Evolutionary conservation across 768 basidiomycete genomes (phyloP).

Genomic region (Phlebiopsis flavidoalba): DNA sequence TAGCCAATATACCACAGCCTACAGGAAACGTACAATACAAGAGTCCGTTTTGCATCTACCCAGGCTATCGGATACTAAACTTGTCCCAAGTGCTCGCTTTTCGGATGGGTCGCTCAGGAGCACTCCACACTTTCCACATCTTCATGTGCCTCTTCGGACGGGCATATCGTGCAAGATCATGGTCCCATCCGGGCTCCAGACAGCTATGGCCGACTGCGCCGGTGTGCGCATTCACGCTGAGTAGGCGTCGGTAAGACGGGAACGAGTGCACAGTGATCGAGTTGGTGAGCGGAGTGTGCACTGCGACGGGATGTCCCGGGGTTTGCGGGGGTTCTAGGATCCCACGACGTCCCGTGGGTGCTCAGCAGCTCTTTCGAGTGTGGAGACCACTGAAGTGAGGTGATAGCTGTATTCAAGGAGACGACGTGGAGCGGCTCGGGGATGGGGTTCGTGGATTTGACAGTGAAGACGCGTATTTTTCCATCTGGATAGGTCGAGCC

Average conservation of each 20-base stretch:
- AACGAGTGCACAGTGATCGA: slow-evolving; percentile 48
- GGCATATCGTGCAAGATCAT: slow-evolving; percentile 51
- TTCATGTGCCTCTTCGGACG: slow-evolving; percentile 64
- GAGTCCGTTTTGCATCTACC: neutral
- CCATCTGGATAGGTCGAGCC: slow-evolving; percentile 64
- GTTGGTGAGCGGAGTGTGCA: slow-evolving; percentile 29
- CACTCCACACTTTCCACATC: slow-evolving; percentile 65
- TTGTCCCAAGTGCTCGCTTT: slow-evolving; percentile 36
- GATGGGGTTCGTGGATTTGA: slow-evolving; percentile 38
- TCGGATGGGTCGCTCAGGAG: slow-evolving; percentile 26
- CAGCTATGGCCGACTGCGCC: slow-evolving; percentile 55
- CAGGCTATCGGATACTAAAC: slow-evolving; percentile 36
- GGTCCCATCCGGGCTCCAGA: slow-evolving; percentile 55
- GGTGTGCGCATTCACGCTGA: slow-evolving; percentile 52
- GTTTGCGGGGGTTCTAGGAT: slow-evolving; percentile 11
- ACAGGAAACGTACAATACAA: neutral
- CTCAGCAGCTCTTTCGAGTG: slow-evolving; percentile 54
- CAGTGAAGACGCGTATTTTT: slow-evolving; percentile 48
- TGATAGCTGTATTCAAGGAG: slow-evolving; percentile 44
- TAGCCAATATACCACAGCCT: neutral
- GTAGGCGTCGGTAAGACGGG: slow-evolving; percentile 45
- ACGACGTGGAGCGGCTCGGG: slow-evolving; percentile 46
- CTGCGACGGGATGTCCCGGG: slow-evolving; percentile 17
- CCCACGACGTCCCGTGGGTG: slow-evolving; percentile 52
- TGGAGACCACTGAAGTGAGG: slow-evolving; percentile 56